Conservation (phyloP, 2,329 filamentous ascomycete species). For the Neopestalotiopsis sp. region DNA sequence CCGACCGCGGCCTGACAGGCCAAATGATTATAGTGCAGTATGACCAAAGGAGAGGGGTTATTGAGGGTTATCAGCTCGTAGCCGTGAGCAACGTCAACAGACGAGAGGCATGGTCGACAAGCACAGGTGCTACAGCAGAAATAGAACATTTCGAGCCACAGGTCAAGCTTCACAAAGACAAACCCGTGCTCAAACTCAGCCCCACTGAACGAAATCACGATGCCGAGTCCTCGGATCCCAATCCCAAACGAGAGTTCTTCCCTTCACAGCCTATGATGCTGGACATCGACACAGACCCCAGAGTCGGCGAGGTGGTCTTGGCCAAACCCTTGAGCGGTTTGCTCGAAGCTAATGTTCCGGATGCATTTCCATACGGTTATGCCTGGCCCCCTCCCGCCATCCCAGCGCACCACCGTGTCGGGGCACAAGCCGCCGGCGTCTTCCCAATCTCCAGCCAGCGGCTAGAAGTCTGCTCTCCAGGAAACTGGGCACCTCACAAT, state of each 20-base stretch:
- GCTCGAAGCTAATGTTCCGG: conserved; percentile 34
- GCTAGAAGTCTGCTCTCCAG: conserved; percentile 28
- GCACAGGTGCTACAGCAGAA: conserved; percentile 61
- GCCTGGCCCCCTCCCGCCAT: conserved; percentile 80
- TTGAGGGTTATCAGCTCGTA: conserved; percentile 80
- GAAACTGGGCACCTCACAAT: conserved; percentile 39
- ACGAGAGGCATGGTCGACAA: conserved; percentile 66
- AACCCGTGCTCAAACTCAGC: conserved; percentile 68
- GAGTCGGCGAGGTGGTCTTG: conserved; percentile 73
- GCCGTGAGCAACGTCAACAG: conserved; percentile 63
- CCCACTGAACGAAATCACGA: conserved; percentile 54
- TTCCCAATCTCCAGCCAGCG: conserved; percentile 24
- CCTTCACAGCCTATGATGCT: conserved; percentile 59
- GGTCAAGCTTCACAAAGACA: conserved; percentile 75
- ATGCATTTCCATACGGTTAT: conserved; percentile 50
- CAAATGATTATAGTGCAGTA: conserved; percentile 80
- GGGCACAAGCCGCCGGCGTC: conserved; percentile 34
- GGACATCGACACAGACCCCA: conserved; percentile 48
- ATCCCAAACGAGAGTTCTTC: conserved; percentile 41
- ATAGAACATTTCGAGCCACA: conserved; percentile 76
- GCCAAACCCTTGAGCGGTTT: conserved; percentile 54
- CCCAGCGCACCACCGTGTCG: conserved; percentile 63
- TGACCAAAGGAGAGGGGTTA: conserved; percentile 72
- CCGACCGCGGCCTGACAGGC: conserved; percentile 74
- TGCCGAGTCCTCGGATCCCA: conserved; percentile 46